A percentile compares a stretch with the other conserved stretches of the same genome.
phyloP scores from a whole-genome alignment of 164 flowering plant species.

The Paratinospora sagittata region DNA sequence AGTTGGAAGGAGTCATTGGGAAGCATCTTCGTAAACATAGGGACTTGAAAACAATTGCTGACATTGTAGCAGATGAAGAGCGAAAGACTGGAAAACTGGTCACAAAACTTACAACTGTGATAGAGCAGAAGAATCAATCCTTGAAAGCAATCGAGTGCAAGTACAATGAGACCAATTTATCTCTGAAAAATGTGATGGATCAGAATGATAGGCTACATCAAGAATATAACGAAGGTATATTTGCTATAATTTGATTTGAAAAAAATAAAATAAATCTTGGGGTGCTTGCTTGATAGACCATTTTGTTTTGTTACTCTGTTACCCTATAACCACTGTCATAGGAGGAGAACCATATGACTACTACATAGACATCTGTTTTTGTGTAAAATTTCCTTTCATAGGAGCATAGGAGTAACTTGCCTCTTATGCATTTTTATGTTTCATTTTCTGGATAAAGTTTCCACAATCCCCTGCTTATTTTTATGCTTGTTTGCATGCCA shows the following conservation, averaged over 20 bases:
- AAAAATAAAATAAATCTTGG: neutral
- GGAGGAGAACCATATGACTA: neutral
- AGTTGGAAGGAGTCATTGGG: constrained; percentile 37
- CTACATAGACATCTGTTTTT: neutral
- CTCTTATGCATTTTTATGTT: neutral
- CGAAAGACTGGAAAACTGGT: constrained; percentile 64
- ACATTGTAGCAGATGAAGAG: constrained; percentile 64
- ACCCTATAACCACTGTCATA: neutral
- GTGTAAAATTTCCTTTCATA: neutral
- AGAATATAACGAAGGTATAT: constrained; percentile 59
- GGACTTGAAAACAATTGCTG: constrained; percentile 65
- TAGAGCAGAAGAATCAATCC: constrained; percentile 54
- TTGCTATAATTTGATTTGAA: neutral
- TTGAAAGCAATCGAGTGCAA: constrained; percentile 48
- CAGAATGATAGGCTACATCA: constrained; percentile 65
- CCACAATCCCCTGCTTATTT: neutral
- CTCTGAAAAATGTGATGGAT: constrained; percentile 33
- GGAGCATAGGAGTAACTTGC: neutral
- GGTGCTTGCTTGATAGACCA: neutral
- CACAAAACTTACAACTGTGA: constrained; percentile 46
- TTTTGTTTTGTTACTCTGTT: neutral
- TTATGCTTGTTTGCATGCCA: constrained; percentile 18
- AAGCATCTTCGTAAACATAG: constrained; percentile 65
- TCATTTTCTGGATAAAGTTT: neutral
- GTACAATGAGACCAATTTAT: constrained; percentile 35